These are phyloP conservation scores for Trichosporon coremiiforme DNA, from an alignment of 1,284 basidiomycete genomes.

Conservation along the genomic window DNA sequence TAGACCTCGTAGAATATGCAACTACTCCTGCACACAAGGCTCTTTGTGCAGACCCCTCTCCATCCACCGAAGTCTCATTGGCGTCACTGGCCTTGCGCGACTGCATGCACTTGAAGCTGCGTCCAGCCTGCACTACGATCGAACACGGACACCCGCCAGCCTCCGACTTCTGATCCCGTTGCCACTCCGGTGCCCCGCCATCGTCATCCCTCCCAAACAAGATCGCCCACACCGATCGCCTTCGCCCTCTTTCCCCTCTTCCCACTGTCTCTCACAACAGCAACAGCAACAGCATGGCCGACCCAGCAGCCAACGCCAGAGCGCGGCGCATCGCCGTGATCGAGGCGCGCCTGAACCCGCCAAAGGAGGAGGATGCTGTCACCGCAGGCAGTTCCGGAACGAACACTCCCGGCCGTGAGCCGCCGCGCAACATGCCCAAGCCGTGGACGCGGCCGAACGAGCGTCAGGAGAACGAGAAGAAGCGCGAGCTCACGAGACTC, in stretches of 20 bases:
- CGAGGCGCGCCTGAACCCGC: slow-evolving; percentile 41
- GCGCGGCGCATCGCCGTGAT: slow-evolving; percentile 39
- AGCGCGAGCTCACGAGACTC: slow-evolving; percentile 40
- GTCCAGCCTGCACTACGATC: too few relatives aligned
- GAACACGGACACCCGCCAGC: not conserved
- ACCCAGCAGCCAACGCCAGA: slow-evolving; percentile 21
- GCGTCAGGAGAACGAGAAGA: slow-evolving; percentile 37
- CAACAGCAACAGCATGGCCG: not conserved
- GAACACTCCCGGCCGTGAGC: not conserved
- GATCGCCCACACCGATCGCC: not conserved
- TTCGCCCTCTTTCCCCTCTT: not conserved
- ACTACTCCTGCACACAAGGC: slow-evolving; percentile 18
- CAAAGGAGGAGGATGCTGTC: slow-evolving; percentile 2
- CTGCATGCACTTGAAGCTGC: too few relatives aligned
- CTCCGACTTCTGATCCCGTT: slow-evolving; percentile 13
- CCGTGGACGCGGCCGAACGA: slow-evolving; percentile 27
- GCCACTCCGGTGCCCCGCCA: slow-evolving; percentile 18
- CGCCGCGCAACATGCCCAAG: slow-evolving; percentile 25
- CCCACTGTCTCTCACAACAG: not conserved
- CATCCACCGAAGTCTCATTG: too few relatives aligned
- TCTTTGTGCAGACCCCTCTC: too few relatives aligned
- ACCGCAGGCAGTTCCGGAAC: slow-evolving; percentile 6
- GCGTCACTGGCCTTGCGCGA: too few relatives aligned
- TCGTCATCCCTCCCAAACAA: not conserved
- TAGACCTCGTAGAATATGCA: slow-evolving; percentile 35